Percentiles rank a stretch among this genome's conserved stretches.
Conservation (phyloP, 306 rosid species). For the Citrullus mucosospermus region DNA sequence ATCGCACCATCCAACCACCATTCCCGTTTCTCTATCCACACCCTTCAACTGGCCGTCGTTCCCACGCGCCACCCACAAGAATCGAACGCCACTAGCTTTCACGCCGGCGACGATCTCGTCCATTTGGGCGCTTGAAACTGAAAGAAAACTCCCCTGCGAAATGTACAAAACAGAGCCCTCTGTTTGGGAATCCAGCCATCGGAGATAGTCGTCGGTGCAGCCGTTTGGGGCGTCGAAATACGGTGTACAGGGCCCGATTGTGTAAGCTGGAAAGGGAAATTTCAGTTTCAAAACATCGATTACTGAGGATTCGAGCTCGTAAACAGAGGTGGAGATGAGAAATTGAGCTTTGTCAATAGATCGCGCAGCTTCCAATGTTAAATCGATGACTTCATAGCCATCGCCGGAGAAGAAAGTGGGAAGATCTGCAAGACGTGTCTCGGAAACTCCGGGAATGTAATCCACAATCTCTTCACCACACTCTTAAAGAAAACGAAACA, state of each 20-base stretch:
- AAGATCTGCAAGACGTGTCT: constrained; percentile 12
- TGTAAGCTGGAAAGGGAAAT: constrained; percentile 15
- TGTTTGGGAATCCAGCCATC: constrained; percentile 25
- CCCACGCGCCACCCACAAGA: constrained; percentile 22
- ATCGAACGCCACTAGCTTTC: constrained; percentile 19
- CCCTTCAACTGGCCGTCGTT: constrained; percentile 1
- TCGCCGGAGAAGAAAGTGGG: neutral
- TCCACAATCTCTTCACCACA: constrained; percentile 18
- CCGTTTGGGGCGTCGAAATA: neutral
- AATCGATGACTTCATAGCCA: neutral
- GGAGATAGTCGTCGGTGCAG: neutral
- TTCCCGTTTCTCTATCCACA: constrained; percentile 5
- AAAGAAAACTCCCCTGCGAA: constrained; percentile 27
- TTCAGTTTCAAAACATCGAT: constrained; percentile 9
- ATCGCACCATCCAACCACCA: constrained; percentile 32
- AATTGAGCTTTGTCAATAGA: constrained; percentile 12
- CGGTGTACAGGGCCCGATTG: constrained; percentile 23
- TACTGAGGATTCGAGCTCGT: constrained; percentile 21
- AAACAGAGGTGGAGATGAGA: constrained; percentile 17
- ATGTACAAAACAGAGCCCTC: constrained; percentile 27
- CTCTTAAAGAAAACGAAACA: neutral
- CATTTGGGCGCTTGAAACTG: constrained; percentile 20
- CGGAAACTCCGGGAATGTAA: constrained; percentile 23
- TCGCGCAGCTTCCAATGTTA: neutral
- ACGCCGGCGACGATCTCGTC: constrained; percentile 26